Conservation (phyloP, 768 basidiomycete species). For the Suillus paluster region DNA sequence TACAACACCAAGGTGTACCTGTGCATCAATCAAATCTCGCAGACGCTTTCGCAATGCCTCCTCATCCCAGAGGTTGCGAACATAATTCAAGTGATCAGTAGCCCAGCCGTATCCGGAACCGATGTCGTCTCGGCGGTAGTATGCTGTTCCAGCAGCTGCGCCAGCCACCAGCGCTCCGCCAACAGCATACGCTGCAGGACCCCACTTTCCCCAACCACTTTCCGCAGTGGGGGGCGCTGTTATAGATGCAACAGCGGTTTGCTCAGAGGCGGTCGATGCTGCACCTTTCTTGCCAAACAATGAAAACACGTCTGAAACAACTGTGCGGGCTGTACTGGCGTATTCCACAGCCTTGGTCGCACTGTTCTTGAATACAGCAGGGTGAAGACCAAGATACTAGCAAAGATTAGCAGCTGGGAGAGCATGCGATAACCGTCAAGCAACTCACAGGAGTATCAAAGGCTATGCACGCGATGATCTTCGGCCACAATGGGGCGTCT, state of each 20-base stretch:
- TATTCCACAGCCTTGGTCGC: conserved; percentile 77
- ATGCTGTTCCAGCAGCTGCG: conserved; percentile 84
- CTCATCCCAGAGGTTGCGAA: conserved; percentile 85
- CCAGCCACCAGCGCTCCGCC: conserved; percentile 81
- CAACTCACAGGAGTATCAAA: conserved; percentile 87
- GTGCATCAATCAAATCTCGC: conserved; percentile 61
- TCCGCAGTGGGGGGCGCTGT: conserved; percentile 31
- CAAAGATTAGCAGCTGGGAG: conserved; percentile 7
- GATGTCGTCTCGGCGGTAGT: conserved; percentile 79
- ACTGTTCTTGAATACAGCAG: conserved; percentile 82
- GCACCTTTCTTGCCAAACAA: conserved; percentile 54
- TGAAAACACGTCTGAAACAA: conserved; percentile 65
- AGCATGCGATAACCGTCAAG: conserved; percentile 3
- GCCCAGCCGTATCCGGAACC: conserved; percentile 73
- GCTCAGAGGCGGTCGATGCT: conserved; percentile 27
- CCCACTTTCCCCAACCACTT: conserved; percentile 65
- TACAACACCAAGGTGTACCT: conserved; percentile 62
- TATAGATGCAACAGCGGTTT: conserved; percentile 35
- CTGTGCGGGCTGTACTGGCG: conserved; percentile 63
- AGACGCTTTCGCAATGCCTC: conserved; percentile 62
- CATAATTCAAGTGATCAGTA: conserved; percentile 89
- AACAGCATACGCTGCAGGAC: conserved; percentile 68
- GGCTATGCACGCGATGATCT: conserved; percentile 80
- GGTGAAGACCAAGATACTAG: conserved; percentile 89
- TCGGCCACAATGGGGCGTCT: conserved; percentile 81